Base-by-base conservation (phyloP, 805 yeast species). In the Sugiyamaella valdiviana region DNA sequence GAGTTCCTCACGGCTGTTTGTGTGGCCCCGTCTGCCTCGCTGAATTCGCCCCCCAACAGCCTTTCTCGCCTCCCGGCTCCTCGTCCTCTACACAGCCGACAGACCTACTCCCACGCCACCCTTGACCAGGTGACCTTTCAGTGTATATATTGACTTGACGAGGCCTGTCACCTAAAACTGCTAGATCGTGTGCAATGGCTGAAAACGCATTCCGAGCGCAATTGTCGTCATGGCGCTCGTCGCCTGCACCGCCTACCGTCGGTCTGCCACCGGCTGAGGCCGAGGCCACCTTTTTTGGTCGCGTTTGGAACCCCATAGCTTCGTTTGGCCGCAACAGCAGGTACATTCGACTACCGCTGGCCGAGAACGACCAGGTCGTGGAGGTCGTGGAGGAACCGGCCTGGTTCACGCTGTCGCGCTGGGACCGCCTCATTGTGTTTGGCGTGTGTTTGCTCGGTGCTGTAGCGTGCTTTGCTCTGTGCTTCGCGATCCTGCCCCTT, bases 401-500 rank as follows among this genome's bases (percentile, higher is more conserved):
- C 5, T 67, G 71, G 71, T 67, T 67, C 51, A 63, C 62, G 10
- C 52, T 70, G 52, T 79, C 93, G 9, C 70, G 95, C 51, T 78
- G 90, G 64, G 99, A 93, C 62, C 71, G 95, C 46, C 68, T 89
- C 22, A 63, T 87, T 22, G 81, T 91, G 3, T 91, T 93, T 60
- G 76, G 80, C 17, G 78, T 84, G 46, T 86, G 95, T 57, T 69
- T 93, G 3, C 72, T 77, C 0, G 93, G 90, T 0, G 78, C 96
- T 0, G 68, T 76, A n/a, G 79, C 83, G 1, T 88, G 96, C 61
- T 93, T 91, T 65, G 75, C 81, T 10, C 65, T 91, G 22, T 86
- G 96, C 55, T 77, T 91, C 53, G 79, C 88, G 42, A 68, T 91
- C 58, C 82, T 93, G 64, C 99, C 99, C 0, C 89, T 91, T 14